Conservation (phyloP, 2,329 filamentous ascomycete genomes). For the Colletotrichum sp. region DNA sequence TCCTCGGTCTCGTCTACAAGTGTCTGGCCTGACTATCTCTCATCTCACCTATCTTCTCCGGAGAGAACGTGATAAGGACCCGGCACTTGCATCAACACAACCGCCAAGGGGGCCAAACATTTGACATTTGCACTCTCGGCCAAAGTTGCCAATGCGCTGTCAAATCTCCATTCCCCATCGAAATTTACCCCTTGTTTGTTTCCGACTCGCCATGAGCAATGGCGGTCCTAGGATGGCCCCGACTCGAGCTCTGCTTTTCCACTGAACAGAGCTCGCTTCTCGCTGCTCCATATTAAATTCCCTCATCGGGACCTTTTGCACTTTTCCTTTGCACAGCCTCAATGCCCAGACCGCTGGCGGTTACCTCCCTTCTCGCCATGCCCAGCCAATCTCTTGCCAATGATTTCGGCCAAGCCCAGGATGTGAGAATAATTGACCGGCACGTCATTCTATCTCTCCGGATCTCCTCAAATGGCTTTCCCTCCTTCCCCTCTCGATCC, state of each 20-base stretch:
- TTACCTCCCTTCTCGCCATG: constrained; percentile 9
- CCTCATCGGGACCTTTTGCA: constrained; percentile 17
- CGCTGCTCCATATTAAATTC: constrained; percentile 16
- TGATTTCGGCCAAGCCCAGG: constrained; percentile 4
- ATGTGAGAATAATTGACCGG: not conserved
- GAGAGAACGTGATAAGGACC: constrained; percentile 1
- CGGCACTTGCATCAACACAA: not conserved
- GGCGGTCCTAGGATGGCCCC: constrained; percentile 9
- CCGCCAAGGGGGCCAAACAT: constrained; percentile 3
- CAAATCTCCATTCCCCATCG: not conserved
- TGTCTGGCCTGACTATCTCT: not conserved
- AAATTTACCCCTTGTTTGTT: not conserved
- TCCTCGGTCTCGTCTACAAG: not conserved
- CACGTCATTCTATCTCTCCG: constrained; percentile 7
- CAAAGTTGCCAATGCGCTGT: constrained; percentile 6
- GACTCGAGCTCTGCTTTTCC: constrained; percentile 4
- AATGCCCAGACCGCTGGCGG: constrained; percentile 18
- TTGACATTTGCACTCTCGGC: not conserved
- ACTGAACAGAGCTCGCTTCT: constrained; percentile 9
- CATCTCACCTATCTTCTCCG: not conserved
- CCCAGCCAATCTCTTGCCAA: constrained; percentile 14
- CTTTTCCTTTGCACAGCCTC: constrained; percentile 20
- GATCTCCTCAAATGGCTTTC: not conserved
- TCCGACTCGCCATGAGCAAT: not conserved
- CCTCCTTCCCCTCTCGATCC: constrained; percentile 19